Evolutionary conservation across 2,329 filamentous ascomycete genomes (phyloP).

Genomic region (Anthostomella pinea): DNA sequence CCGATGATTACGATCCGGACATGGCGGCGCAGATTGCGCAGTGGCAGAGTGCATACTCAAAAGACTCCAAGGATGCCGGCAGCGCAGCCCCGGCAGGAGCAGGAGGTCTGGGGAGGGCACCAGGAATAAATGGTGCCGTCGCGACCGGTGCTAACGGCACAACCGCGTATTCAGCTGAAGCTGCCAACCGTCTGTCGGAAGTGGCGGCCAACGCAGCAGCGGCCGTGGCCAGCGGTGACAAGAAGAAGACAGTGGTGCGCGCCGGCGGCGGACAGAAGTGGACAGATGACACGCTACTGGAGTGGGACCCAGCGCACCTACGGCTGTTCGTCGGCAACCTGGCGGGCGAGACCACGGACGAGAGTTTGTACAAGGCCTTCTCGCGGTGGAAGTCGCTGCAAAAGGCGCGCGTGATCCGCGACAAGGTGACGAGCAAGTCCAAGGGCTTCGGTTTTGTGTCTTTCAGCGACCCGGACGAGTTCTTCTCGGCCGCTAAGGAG

Average conservation of each 20-base stretch:
- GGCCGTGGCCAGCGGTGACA: conserved; percentile 51
- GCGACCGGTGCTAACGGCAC: conserved; percentile 27
- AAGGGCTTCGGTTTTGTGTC: conserved; percentile 96
- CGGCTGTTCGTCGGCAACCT: conserved; percentile 96
- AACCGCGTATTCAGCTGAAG: conserved; percentile 38
- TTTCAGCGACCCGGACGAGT: conserved; percentile 92
- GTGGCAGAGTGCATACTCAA: conserved; percentile 87
- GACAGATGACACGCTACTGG: conserved; percentile 83
- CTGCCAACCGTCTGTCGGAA: conserved; percentile 29
- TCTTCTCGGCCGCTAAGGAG: conserved; percentile 92
- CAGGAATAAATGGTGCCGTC: too few species aligned
- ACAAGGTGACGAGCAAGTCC: conserved; percentile 94
- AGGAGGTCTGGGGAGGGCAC: conserved; percentile 24
- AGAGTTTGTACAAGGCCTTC: conserved; percentile 92
- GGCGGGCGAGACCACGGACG: conserved; percentile 95
- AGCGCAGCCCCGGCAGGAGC: conserved; percentile 20
- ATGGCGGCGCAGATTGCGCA: conserved; percentile 89
- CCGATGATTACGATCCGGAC: conserved; percentile 64
- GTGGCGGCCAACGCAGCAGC: conserved; percentile 36
- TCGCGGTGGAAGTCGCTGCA: conserved; percentile 82
- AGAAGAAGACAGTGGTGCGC: conserved; percentile 83
- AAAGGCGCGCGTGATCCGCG: conserved; percentile 89
- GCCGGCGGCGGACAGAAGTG: conserved; percentile 89
- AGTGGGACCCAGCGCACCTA: conserved; percentile 94
- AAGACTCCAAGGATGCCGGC: conserved; percentile 50